Conservation (phyloP, 2,329 filamentous ascomycete species). For the Colletotrichum destructivum region DNA sequence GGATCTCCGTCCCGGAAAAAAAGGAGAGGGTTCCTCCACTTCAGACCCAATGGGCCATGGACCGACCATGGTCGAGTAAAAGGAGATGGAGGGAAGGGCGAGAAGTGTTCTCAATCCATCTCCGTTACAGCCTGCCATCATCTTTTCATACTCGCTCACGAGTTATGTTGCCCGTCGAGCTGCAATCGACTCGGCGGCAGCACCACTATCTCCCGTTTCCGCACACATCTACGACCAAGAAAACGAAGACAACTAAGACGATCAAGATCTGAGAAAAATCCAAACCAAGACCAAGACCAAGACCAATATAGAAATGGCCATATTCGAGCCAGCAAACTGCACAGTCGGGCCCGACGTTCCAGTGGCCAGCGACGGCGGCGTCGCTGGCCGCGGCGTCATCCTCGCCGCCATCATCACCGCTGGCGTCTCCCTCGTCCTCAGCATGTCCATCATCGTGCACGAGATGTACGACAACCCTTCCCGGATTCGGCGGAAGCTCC, state of each 20-base stretch:
- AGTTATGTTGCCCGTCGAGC: background rate
- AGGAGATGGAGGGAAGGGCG: conserved; percentile 10
- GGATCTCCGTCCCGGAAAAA: conserved; percentile 3
- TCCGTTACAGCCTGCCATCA: background rate
- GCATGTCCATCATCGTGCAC: conserved; percentile 69
- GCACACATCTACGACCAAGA: background rate
- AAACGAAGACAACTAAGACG: background rate
- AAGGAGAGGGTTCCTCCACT: background rate
- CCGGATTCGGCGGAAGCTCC: conserved; percentile 73
- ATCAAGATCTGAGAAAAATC: background rate
- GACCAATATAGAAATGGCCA: conserved; percentile 2
- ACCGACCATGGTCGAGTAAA: conserved; percentile 3
- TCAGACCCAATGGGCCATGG: background rate
- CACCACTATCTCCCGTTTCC: background rate
- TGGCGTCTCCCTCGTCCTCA: conserved; percentile 68
- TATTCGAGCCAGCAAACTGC: conserved; percentile 29
- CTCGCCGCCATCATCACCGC: conserved; percentile 79
- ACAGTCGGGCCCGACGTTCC: conserved; percentile 54
- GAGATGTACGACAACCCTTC: conserved; percentile 65
- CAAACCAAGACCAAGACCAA: background rate
- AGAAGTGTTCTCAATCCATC: background rate
- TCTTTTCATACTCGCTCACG: background rate
- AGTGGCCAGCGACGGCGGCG: conserved; percentile 66
- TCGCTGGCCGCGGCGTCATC: conserved; percentile 72
- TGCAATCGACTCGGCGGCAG: background rate